Conservation (phyloP, 2,329 filamentous ascomycete species). For the Arthrobotrys sinensis region DNA sequence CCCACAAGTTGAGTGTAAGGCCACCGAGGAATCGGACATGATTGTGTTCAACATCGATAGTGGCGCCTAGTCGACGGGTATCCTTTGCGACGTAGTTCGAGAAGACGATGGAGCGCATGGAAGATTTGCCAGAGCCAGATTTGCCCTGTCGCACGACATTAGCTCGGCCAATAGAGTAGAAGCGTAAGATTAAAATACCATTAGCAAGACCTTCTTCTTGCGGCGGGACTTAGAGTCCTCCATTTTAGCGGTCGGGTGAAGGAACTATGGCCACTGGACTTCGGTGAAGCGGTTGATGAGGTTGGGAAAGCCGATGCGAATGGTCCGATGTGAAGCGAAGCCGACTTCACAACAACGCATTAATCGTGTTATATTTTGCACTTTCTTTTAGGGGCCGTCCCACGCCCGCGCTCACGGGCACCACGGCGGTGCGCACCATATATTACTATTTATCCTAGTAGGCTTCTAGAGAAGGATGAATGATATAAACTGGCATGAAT, state of each 20-base stretch:
- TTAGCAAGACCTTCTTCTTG: slow-evolving; percentile 65
- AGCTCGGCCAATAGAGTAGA: slow-evolving; percentile 1
- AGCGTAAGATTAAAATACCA: slow-evolving; percentile 55
- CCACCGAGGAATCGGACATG: slow-evolving; percentile 99
- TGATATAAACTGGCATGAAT: too few relatives aligned
- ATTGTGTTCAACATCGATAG: slow-evolving; percentile 97
- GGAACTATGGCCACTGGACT: not conserved
- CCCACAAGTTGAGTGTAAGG: slow-evolving; percentile 96
- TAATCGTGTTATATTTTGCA: slow-evolving; percentile 7
- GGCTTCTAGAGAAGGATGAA: too few relatives aligned
- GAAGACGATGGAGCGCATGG: slow-evolving; percentile 98
- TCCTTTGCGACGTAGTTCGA: slow-evolving; percentile 99
- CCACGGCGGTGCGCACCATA: too few relatives aligned
- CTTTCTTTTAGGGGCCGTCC: not conserved
- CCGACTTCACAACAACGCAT: slow-evolving; percentile 4
- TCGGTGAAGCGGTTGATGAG: slow-evolving; percentile 27
- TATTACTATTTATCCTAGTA: too few relatives aligned
- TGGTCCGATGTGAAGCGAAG: slow-evolving; percentile 14
- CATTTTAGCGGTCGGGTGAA: slow-evolving; percentile 52
- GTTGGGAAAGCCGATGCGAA: slow-evolving; percentile 1
- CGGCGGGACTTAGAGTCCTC: slow-evolving; percentile 63
- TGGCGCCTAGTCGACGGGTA: slow-evolving; percentile 90
- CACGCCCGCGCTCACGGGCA: too few relatives aligned
- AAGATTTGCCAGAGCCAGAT: slow-evolving; percentile 96
- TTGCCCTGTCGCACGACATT: slow-evolving; percentile 76